A percentile compares a stretch with the other conserved stretches of the same genome.
These are phyloP conservation scores for Lojkania enalia DNA, from an alignment of 2,329 filamentous ascomycete species.

Conservation along the genomic window DNA sequence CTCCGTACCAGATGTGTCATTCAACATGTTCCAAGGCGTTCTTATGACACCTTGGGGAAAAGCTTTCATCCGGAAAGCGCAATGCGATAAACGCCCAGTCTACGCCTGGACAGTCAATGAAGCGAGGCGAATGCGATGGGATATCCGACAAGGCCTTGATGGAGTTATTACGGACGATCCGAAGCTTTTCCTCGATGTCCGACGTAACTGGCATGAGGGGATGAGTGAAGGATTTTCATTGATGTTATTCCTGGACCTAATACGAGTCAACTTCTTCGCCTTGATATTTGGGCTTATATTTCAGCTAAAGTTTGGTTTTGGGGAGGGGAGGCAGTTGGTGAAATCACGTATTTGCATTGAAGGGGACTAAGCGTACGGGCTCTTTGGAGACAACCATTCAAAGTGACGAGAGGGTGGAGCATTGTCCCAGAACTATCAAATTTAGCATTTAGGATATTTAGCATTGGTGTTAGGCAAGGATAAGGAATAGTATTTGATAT, in stretches of 20 bases:
- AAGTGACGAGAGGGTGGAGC: too few relatives aligned
- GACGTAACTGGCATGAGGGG: constrained; percentile 46
- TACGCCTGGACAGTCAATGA: constrained; percentile 89
- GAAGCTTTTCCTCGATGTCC: constrained; percentile 64
- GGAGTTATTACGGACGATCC: constrained; percentile 88
- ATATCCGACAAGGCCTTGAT: constrained; percentile 67
- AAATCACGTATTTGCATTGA: constrained; percentile 13
- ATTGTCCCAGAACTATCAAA: too few relatives aligned
- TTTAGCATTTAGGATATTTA: too few relatives aligned
- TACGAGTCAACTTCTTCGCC: constrained; percentile 39
- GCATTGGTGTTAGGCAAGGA: too few relatives aligned
- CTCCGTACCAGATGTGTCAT: constrained; percentile 66
- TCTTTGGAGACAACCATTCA: too few relatives aligned
- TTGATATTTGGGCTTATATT: constrained; percentile 39
- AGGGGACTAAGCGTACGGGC: constrained; percentile 7
- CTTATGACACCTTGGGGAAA: constrained; percentile 70
- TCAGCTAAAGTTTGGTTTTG: constrained; percentile 34
- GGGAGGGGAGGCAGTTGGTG: constrained; percentile 23
- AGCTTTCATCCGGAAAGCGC: constrained; percentile 66
- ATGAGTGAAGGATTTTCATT: constrained; percentile 33
- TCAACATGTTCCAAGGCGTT: constrained; percentile 74
- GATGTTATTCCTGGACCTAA: constrained; percentile 35
- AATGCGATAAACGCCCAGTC: constrained; percentile 60
- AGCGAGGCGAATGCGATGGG: constrained; percentile 78
- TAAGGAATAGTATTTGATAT: too few relatives aligned